Base-by-base conservation (phyloP, 176 grass and related monocot genomes). In the Elymus sibiricus region DNA sequence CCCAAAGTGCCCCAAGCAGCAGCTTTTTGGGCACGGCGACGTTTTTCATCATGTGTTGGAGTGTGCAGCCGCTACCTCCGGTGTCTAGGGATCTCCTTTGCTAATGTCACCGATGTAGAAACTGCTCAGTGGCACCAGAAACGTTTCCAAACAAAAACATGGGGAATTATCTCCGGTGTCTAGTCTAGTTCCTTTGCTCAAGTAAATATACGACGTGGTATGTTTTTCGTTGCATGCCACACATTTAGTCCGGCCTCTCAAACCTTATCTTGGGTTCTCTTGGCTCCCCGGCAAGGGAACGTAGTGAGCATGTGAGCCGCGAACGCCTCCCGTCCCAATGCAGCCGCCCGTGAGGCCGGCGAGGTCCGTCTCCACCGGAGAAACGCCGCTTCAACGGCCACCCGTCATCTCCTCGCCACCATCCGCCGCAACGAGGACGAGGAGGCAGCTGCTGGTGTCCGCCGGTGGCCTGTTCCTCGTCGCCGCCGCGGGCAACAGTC, bases 391-490 rank as follows among this genome's bases (percentile, higher is more conserved):
- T 49, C 25, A 10, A 19, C 43, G 43, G 27, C 8, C 72, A 75
- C 42, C 72, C 43, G 22, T 44, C 77, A 5, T 14, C 17, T 15
- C 62, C 31, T 39, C 75, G 13, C 22, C 79, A 14, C 24, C 86
- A 4, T n/a, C 77, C 7, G 16, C n/a, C 1, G 1, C 62, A 34
- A 82, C 39, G 29, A 37, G 28, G 16, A 88, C 40, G 29, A 37
- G 35, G 16, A 91, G 92, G 86, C 86, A 83, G 26, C 83, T 77
- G 63, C 76, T 93, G 11, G 49, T 90, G 69, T 64, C 82, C 53
- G 82, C 88, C 32, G 28, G 70, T 6, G 79, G 83, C 58, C 83
- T 92, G 56, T 32, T 89, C 22, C 83, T 93, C 31, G 46, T 29
- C 25, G 80, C 71, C 1, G 11, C 81, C 25, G n/a, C 11, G 29